A percentile compares a stretch with the other conserved stretches of the same genome.
These are phyloP conservation scores for Mycena rosella DNA, from an alignment of 768 basidiomycete species.

Conservation along the genomic window DNA sequence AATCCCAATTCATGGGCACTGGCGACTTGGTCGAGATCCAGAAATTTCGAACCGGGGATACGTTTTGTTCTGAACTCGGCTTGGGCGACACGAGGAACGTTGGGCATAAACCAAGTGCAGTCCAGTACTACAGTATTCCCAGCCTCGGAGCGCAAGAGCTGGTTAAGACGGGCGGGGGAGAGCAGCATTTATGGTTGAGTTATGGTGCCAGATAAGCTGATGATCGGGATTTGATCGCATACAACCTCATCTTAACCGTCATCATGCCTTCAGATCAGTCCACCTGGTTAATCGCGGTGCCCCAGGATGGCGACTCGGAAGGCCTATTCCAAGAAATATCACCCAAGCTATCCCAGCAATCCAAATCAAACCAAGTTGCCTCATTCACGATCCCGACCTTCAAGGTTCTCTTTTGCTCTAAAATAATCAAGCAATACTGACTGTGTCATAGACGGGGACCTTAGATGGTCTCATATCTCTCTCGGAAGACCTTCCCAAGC, in stretches of 20 bases:
- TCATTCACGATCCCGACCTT: conserved; percentile 85
- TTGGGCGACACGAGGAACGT: conserved; percentile 75
- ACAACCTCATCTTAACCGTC: conserved; percentile 36
- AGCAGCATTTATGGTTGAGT: conserved; percentile 66
- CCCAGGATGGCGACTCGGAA: conserved; percentile 88
- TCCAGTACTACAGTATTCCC: conserved; percentile 69
- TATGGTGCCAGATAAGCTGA: neutral
- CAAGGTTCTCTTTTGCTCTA: conserved; percentile 73
- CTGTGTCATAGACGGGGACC: conserved; percentile 82
- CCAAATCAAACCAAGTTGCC: conserved; percentile 69
- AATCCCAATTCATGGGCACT: conserved; percentile 82
- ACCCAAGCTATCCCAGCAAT: conserved; percentile 71
- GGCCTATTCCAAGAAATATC: conserved; percentile 75
- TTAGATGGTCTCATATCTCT: conserved; percentile 89
- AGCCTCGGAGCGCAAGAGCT: conserved; percentile 46
- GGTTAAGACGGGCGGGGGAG: conserved; percentile 62
- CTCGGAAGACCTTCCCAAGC: conserved; percentile 94
- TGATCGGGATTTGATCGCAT: conserved; percentile 7
- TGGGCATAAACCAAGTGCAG: conserved; percentile 96
- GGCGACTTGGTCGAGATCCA: conserved; percentile 86
- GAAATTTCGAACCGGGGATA: conserved; percentile 78
- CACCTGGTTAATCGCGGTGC: conserved; percentile 92
- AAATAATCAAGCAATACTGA: conserved; percentile 27
- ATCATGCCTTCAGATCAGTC: conserved; percentile 95
- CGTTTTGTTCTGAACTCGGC: conserved; percentile 77